These are phyloP conservation scores for Suhomyces prunicola DNA, from an alignment of 805 yeast genomes.

Conservation along the genomic window DNA sequence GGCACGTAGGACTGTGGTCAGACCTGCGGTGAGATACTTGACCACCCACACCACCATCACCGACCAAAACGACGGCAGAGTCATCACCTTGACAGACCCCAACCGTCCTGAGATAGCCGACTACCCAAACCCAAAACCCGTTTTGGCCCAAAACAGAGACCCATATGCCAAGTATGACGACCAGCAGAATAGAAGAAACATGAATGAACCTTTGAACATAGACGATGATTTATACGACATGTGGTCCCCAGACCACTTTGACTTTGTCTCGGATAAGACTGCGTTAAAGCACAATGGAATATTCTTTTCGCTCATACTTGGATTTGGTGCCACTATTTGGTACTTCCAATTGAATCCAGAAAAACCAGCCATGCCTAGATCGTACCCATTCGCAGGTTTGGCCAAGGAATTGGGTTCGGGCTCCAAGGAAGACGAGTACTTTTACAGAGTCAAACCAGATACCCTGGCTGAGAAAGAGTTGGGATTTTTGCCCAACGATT, in stretches of 20 bases:
- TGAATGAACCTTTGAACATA: slow-evolving; percentile 66
- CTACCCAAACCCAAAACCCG: slow-evolving; percentile 60
- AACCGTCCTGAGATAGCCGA: slow-evolving; percentile 46
- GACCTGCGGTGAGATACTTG: slow-evolving; percentile 15
- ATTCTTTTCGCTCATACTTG: slow-evolving; percentile 41
- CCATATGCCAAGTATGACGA: slow-evolving; percentile 77
- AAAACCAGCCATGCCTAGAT: slow-evolving; percentile 72
- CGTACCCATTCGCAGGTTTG: slow-evolving; percentile 72
- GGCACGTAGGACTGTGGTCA: slow-evolving; percentile 12
- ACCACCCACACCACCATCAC: slow-evolving; percentile 38
- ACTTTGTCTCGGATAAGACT: slow-evolving; percentile 53
- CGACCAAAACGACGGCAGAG: slow-evolving; percentile 39
- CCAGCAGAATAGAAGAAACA: slow-evolving; percentile 76
- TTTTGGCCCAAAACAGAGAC: slow-evolving; percentile 61
- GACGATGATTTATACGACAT: slow-evolving; percentile 73
- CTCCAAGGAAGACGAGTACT: slow-evolving; percentile 28
- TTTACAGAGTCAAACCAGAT: slow-evolving; percentile 43
- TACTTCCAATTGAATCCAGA: slow-evolving; percentile 55
- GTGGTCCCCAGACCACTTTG: slow-evolving; percentile 82
- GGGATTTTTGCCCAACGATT: slow-evolving; percentile 34
- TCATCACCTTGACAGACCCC: slow-evolving; percentile 41
- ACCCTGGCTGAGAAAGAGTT: slow-evolving; percentile 34
- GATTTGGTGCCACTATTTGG: slow-evolving; percentile 43
- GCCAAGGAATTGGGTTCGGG: slow-evolving; percentile 71
- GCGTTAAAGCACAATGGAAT: slow-evolving; percentile 58